Evolutionary conservation across 495 filamentous ascomycete species (phyloP).

Genomic region (Wilcoxina mikolae): DNA sequence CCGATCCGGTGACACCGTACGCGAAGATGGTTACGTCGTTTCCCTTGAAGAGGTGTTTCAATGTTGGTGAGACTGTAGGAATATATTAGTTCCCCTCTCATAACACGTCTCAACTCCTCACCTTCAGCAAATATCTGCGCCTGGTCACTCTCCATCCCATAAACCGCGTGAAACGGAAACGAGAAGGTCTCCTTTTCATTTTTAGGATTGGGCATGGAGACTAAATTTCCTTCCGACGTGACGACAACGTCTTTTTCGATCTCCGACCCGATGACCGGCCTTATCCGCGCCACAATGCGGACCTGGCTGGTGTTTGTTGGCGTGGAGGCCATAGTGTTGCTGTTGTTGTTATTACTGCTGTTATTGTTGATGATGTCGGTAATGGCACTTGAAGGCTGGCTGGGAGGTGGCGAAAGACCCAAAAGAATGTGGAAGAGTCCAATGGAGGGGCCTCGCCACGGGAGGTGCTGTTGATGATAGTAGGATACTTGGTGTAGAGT

Average conservation of each 20-base stretch:
- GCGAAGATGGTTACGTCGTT: slow-evolving; percentile 91
- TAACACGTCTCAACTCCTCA: slow-evolving; percentile 31
- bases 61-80: slow-evolving; percentile 48
- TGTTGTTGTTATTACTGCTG: background rate
- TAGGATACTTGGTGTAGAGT: no score
- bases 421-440: no score
- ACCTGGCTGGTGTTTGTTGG: slow-evolving; percentile 31
- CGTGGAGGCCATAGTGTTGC: background rate
- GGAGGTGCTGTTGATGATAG: no score
- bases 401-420: background rate
- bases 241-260: slow-evolving; percentile 74
- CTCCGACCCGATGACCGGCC: slow-evolving; percentile 73
- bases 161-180: slow-evolving; percentile 90
- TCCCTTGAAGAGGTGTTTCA: slow-evolving; percentile 87
- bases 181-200: slow-evolving; percentile 81
- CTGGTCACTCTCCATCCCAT: slow-evolving; percentile 63
- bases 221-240: slow-evolving; percentile 50
- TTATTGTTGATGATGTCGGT: background rate
- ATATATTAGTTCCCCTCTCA: background rate
- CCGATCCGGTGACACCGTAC: slow-evolving; percentile 88
- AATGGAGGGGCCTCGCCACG: no score
- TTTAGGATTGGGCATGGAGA: slow-evolving; percentile 89
- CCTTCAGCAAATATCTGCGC: slow-evolving; percentile 84
- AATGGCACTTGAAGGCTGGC: background rate
- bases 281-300: slow-evolving; percentile 74